Base-by-base conservation (phyloP, 495 filamentous ascomycete species). In the Penicillium ucsense region DNA sequence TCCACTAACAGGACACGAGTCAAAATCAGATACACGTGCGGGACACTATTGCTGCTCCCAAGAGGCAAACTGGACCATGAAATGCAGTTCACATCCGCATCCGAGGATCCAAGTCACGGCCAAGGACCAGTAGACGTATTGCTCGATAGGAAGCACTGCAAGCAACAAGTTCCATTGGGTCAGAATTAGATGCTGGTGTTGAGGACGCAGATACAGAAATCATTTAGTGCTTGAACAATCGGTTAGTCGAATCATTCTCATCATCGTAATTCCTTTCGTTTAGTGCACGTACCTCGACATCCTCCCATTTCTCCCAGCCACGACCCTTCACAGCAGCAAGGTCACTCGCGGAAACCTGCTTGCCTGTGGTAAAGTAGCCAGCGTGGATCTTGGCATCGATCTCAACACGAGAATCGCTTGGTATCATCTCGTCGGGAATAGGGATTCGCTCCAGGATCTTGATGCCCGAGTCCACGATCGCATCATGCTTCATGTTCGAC, bases 401-500 rank as follows among this genome's bases (percentile, higher is more conserved):
- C 67, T 98, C 92, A 9, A 98, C 92, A 44, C 92, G 79, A 43
- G 88, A 94, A 68, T 98, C 92, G 54, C 82, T 87, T 35, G 92
- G 92, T 54, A 98, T 96, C 81, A 90, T 83, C 31, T 86, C 82
- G 44, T 96, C 90, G 20, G 92, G 92, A 41, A 98, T 89, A 35
- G 92, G 90, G 37, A 98, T 81, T 45, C 92, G 83, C 68, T 97
- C 91, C 55, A 84, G 73, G 59, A 98, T 97, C 45, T 88, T 84
- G 57, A 98, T 98, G 35, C 92, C 92, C 66, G 94, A 89, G 29
- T 88, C 79, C 41, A 98, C 91, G 61, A 98, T 97, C 45, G 92
- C 92, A 72, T 98, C 92, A 66, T 98, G 82, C 70, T 98, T 98
- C 92, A 98, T 97, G 70, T 96, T 94, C 61, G 86, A 92, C 92